Evolutionary conservation across 2,329 filamentous ascomycete genomes (phyloP).

Genomic region (Alternaria rosae): DNA sequence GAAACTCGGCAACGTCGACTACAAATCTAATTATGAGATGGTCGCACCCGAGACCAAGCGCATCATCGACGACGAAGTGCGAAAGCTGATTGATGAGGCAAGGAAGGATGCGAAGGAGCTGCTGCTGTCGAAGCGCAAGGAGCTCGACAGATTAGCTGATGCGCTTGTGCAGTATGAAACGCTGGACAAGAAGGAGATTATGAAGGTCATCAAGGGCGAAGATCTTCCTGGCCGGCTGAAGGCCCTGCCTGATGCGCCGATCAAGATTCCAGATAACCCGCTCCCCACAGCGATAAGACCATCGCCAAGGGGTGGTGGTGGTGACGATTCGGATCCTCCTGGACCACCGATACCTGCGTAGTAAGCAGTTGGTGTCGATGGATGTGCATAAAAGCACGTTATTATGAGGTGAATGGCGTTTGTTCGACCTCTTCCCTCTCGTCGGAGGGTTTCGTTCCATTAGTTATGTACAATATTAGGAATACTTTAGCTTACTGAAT

Average conservation of each 20-base stretch:
- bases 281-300: constrained; percentile 24
- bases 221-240: constrained; percentile 74
- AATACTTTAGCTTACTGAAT: neutral
- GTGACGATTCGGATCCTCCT: constrained; percentile 20
- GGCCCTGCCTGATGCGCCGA: constrained; percentile 63
- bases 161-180: constrained; percentile 96
- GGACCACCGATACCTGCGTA: constrained; percentile 31
- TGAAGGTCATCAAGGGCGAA: constrained; percentile 87
- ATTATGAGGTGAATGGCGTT: neutral
- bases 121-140: constrained; percentile 76
- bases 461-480: neutral
- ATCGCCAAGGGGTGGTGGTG: constrained; percentile 24
- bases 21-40: constrained; percentile 78
- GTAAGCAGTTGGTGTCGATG: neutral
- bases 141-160: constrained; percentile 86
- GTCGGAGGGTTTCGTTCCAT: neutral
- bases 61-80: constrained; percentile 87
- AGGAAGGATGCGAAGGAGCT: constrained; percentile 76
- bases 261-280: constrained; percentile 69
- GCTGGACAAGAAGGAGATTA: constrained; percentile 85
- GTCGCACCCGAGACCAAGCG: constrained; percentile 87
- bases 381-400: neutral
- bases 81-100: constrained; percentile 81
- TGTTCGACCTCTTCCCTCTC: neutral
- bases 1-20: constrained; percentile 87